Conservation (phyloP, 768 basidiomycete species). For the Xerocomellus amylosporus region DNA sequence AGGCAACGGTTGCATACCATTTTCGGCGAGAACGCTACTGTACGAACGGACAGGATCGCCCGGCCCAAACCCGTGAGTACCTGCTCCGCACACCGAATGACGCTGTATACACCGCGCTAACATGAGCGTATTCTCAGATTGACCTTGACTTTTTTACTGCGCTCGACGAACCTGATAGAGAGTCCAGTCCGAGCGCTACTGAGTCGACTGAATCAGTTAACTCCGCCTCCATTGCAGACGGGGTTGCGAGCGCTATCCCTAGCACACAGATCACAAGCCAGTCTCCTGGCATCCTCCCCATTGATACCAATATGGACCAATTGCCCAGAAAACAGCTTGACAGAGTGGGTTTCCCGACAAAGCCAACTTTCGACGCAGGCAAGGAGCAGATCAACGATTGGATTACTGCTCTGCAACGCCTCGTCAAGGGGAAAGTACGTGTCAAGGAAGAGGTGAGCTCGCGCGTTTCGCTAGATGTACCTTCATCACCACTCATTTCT, state of each 20-base stretch:
- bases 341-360: background rate
- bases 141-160: constrained; percentile 6
- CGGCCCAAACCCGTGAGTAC: constrained; percentile 22
- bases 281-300: constrained; percentile 9
- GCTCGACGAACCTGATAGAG: constrained; percentile 8
- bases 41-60: constrained; percentile 24
- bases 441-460: constrained; percentile 22
- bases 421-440: constrained; percentile 28
- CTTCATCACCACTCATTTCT: background rate
- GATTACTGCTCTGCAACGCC: constrained; percentile 28
- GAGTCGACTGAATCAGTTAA: constrained; percentile 1
- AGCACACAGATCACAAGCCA: constrained; percentile 22
- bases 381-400: constrained; percentile 17
- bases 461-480: background rate
- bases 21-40: constrained; percentile 19
- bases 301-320: background rate
- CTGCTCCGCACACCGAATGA: background rate
- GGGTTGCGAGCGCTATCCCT: background rate
- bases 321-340: background rate
- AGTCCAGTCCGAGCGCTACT: background rate
- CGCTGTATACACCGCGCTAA: background rate
- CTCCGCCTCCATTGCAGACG: constrained; percentile 4
- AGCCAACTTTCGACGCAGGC: background rate
- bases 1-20: constrained; percentile 14
- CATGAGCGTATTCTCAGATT: constrained; percentile 6